These are phyloP conservation scores for Cladorrhinum sp. DNA, from an alignment of 2,329 filamentous ascomycete species.

Conservation along the genomic window DNA sequence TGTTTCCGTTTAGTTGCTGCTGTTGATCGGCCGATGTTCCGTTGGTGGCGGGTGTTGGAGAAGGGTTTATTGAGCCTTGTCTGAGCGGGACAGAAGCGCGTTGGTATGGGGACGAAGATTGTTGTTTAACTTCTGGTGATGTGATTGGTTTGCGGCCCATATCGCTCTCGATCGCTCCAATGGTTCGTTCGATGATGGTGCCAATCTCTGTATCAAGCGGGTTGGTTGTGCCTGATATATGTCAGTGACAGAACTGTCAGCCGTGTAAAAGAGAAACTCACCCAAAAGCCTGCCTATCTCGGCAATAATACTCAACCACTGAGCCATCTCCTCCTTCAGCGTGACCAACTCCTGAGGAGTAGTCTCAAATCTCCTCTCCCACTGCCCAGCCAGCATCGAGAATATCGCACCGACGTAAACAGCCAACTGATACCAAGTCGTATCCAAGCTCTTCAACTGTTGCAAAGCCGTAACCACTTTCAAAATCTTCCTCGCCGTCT, in stretches of 20 bases:
- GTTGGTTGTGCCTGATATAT: slow-evolving; percentile 41
- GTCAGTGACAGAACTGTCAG: slow-evolving; percentile 14
- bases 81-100: slow-evolving; percentile 6
- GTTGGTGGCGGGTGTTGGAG: not conserved
- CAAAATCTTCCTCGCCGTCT: slow-evolving; percentile 63
- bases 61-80: slow-evolving; percentile 7
- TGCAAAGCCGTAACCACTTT: slow-evolving; percentile 57
- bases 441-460: slow-evolving; percentile 66
- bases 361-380: slow-evolving; percentile 61
- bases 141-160: slow-evolving; percentile 38
- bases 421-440: slow-evolving; percentile 73
- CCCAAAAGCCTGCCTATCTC: slow-evolving; percentile 66
- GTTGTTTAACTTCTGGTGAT: slow-evolving; percentile 10
- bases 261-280: slow-evolving; percentile 39
- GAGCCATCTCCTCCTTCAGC: slow-evolving; percentile 65
- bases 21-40: not conserved
- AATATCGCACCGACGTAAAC: slow-evolving; percentile 72
- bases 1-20: slow-evolving; percentile 19
- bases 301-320: slow-evolving; percentile 65
- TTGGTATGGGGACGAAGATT: slow-evolving; percentile 19
- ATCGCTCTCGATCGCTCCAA: slow-evolving; percentile 51
- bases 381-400: slow-evolving; percentile 66
- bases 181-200: slow-evolving; percentile 49
- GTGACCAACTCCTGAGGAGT: slow-evolving; percentile 55
- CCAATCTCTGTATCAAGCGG: slow-evolving; percentile 45